Percentiles rank a stretch among this genome's conserved stretches.
Conservation (phyloP, 805 yeast genomes). For the Zygosaccharomyces siamensis region DNA sequence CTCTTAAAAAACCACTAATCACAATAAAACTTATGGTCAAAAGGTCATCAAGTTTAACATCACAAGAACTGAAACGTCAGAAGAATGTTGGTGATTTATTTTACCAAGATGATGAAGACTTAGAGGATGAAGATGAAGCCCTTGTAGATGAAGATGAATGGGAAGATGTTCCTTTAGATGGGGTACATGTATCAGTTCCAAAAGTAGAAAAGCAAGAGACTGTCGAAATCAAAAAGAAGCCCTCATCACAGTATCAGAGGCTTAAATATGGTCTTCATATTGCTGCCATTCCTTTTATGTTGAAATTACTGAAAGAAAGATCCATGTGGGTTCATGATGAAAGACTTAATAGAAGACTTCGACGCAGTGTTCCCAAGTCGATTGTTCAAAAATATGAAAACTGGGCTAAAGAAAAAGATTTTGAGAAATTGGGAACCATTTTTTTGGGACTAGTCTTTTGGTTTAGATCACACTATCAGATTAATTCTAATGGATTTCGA, state of each 20-base stretch:
- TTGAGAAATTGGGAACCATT: constrained; percentile 13
- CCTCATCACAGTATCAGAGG: constrained; percentile 10
- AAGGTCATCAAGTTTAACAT: not conserved
- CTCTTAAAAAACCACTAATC: not conserved
- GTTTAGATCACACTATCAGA: constrained; percentile 25
- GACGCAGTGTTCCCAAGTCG: constrained; percentile 25
- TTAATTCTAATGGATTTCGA: constrained; percentile 28
- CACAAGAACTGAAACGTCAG: not conserved
- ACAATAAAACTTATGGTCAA: constrained; percentile 3
- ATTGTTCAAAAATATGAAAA: constrained; percentile 19
- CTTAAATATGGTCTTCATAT: constrained; percentile 19
- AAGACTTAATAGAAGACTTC: constrained; percentile 19
- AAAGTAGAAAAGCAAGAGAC: not conserved
- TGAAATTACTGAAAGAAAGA: constrained; percentile 14
- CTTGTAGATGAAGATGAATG: constrained; percentile 21
- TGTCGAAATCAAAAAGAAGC: constrained; percentile 3
- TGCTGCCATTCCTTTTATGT: constrained; percentile 20
- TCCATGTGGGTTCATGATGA: constrained; percentile 15
- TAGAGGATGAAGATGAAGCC: constrained; percentile 7
- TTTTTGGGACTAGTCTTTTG: constrained; percentile 25
- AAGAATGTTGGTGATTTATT: not conserved
- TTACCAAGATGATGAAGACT: not conserved
- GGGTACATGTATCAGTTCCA: not conserved
- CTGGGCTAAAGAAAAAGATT: constrained; percentile 2
- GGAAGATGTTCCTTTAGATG: constrained; percentile 28